These are phyloP conservation scores for Letharia lupina DNA, from an alignment of 495 filamentous ascomycete genomes.

Conservation along the genomic window DNA sequence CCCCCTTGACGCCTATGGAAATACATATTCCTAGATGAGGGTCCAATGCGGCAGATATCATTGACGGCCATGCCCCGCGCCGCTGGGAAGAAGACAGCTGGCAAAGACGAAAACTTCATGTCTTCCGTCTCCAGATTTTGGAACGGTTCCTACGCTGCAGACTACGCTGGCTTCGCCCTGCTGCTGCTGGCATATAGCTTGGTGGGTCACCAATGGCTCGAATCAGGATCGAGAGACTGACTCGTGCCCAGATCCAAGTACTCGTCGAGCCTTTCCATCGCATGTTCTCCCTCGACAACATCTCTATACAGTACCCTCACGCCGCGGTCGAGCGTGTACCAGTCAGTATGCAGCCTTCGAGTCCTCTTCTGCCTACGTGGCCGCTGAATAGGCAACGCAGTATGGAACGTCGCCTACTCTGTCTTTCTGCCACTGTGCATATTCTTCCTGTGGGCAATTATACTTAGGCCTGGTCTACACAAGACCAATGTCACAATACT, in stretches of 20 bases:
- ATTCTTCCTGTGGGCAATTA: conserved; percentile 55
- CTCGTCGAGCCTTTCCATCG: conserved; percentile 81
- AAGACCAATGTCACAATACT: conserved; percentile 82
- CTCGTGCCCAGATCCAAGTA: conserved; percentile 48
- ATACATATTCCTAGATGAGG: background rate
- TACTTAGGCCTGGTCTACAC: conserved; percentile 54
- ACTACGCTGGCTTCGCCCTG: conserved; percentile 71
- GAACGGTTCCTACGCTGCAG: conserved; percentile 74
- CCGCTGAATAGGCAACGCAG: conserved; percentile 33
- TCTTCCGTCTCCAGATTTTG: conserved; percentile 39
- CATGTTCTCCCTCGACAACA: conserved; percentile 66
- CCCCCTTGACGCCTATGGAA: background rate
- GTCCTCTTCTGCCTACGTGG: background rate
- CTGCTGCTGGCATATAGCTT: conserved; percentile 59
- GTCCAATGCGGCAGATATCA: background rate
- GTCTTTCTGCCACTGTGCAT: conserved; percentile 58
- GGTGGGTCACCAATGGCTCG: conserved; percentile 35
- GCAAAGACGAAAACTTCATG: conserved; percentile 22
- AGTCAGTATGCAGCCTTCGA: conserved; percentile 45
- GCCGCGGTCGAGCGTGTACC: conserved; percentile 79
- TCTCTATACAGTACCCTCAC: conserved; percentile 76
- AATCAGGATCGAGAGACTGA: background rate
- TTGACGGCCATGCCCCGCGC: conserved; percentile 9
- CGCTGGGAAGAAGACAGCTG: conserved; percentile 9
- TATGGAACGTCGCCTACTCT: conserved; percentile 68